A percentile compares a stretch with the other conserved stretches of the same genome.
Evolutionary conservation across 495 filamentous ascomycete species (phyloP).

Genomic region (Penicillium soppii): DNA sequence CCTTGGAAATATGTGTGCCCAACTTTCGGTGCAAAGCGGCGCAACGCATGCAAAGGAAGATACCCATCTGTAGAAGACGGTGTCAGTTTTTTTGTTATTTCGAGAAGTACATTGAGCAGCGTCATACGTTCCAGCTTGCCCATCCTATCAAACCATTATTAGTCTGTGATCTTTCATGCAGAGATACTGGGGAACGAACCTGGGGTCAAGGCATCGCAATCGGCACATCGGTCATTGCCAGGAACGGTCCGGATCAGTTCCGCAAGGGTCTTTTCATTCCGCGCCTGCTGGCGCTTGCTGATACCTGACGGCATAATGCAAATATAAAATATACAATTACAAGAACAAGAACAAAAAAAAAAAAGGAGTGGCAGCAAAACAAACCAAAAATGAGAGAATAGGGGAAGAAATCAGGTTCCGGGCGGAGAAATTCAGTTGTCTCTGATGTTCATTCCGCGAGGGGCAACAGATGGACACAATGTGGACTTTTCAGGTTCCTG

Average conservation of each 20-base stretch:
- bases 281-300: constrained; percentile 94
- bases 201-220: constrained; percentile 90
- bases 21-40: constrained; percentile 93
- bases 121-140: constrained; percentile 97
- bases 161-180: constrained; percentile 1
- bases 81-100: constrained; percentile 21
- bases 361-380: constrained; percentile 20
- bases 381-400: constrained; percentile 14
- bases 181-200: constrained; percentile 51
- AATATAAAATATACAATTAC: constrained; percentile 2
- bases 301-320: constrained; percentile 52
- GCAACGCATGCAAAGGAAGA: constrained; percentile 98
- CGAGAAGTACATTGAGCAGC: neutral
- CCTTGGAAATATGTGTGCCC: constrained; percentile 96
- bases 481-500: too few relatives aligned
- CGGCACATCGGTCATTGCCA: constrained; percentile 93
- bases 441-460: constrained; percentile 6
- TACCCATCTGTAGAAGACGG: constrained; percentile 65
- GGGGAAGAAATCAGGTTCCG: constrained; percentile 16
- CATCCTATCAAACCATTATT: constrained; percentile 59
- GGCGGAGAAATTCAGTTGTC: constrained; percentile 14
- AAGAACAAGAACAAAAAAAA: neutral
- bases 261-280: constrained; percentile 89
- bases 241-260: constrained; percentile 84
- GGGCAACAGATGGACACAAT: too few relatives aligned